Base-by-base conservation (phyloP, 768 basidiomycete genomes). In the Calocybe gangraenosa region DNA sequence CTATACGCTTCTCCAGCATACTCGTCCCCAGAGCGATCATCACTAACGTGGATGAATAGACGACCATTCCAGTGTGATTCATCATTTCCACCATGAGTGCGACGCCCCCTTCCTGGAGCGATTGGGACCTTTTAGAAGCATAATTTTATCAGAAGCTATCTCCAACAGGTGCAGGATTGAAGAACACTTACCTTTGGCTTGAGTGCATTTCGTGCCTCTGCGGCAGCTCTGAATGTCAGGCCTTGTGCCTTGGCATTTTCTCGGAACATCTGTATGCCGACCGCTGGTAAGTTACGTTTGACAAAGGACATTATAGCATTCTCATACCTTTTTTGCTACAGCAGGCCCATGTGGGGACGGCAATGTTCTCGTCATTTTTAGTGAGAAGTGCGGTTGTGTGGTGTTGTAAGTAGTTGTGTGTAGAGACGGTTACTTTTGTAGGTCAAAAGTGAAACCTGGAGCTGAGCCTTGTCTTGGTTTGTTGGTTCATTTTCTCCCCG, bases 31-130 rank as follows among this genome's bases (percentile, higher is more conserved):
- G n/a, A n/a, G n/a, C n/a, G n/a, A n/a, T 28, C 25, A 11, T 28
- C 25, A 11, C 25, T 11, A 19, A 33, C 19, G 3, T 36, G 11
- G 9, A 53, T 28, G 17, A 44, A 47, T 14, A 9, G 25, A 2
- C 32, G 41, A 2, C 52, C 48, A n/a, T 50, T 46, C 52, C 48
- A 48, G 20, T 37, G 25, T 17, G 40, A 36, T 6, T 42, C 35
- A 1, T 23, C 30, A 22, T 48, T 48, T 13, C 13, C 37, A 4
- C 42, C 47, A 15, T 43, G 47, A 13, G 34, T 37, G 22, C 47
- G 42, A 10, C 50, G 50, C 14, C 44, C 49, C 44, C 40, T 41
- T 1, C 49, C 43, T 25, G 41, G 47, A 4, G 47, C 41, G 7
- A 48, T 25, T 13, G 46, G 20, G 11, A 21, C 15, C 47, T 48